Percentiles rank a stretch among this genome's conserved stretches.
phyloP scores from a whole-genome alignment of 257 asterid species.

The Anisodus acutangulus region DNA sequence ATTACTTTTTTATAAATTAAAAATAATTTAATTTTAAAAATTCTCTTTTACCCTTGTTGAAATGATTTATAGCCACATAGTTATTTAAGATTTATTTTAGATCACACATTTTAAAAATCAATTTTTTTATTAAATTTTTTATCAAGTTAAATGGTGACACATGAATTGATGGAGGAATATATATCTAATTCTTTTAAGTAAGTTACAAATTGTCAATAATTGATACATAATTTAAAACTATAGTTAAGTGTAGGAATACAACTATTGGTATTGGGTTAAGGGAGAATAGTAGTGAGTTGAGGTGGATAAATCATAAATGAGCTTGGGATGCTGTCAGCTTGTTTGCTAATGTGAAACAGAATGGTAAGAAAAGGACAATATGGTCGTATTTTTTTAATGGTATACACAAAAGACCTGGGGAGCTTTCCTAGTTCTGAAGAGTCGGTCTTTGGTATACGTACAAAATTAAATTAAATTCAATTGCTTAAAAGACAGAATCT shows the following conservation, averaged over 20 bases:
- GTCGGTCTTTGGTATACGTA: not conserved
- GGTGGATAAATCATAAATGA: not conserved
- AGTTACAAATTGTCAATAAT: not conserved
- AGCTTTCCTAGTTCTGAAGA: constrained; percentile 34
- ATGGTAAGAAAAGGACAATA: constrained; percentile 8
- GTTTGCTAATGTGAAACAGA: constrained; percentile 19
- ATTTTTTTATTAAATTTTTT: no score
- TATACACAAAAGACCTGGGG: constrained; percentile 17
- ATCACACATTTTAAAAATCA: no score
- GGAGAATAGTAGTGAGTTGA: not conserved
- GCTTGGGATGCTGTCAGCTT: not conserved
- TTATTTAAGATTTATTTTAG: no score
- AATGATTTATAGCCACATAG: no score
- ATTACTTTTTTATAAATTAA: no score
- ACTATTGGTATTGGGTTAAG: not conserved
- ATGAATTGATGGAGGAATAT: not conserved
- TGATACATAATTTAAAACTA: not conserved
- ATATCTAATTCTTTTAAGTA: not conserved
- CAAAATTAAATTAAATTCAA: not conserved
- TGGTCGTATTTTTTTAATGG: not conserved
- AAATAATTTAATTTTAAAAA: no score
- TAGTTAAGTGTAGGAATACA: not conserved
- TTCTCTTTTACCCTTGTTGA: no score
- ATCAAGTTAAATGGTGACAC: no score
- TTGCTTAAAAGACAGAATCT: not conserved